A percentile compares a stretch with the other conserved stretches of the same genome.
These are phyloP conservation scores for Chenopodium suecicum DNA, from an alignment of 148 eudicot species.

Conservation along the genomic window DNA sequence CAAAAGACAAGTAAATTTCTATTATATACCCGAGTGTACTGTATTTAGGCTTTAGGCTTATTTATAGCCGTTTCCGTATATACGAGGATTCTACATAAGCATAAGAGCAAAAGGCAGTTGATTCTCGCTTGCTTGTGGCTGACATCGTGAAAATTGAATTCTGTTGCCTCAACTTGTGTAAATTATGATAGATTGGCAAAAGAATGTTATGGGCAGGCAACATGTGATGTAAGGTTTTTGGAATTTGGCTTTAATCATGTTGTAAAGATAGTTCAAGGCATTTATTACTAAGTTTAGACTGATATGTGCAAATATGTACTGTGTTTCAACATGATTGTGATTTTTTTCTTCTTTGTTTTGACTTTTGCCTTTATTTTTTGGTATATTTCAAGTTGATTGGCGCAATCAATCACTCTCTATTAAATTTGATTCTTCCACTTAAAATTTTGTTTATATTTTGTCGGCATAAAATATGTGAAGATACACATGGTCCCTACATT, in stretches of 20 bases:
- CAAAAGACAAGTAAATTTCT: background rate
- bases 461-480: too few relatives aligned
- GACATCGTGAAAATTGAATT: background rate
- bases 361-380: background rate
- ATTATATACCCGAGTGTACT: too few relatives aligned
- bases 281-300: background rate
- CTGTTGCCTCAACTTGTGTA: background rate
- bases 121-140: background rate
- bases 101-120: background rate
- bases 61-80: too few relatives aligned
- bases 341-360: background rate
- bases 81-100: too few relatives aligned
- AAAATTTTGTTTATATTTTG: too few relatives aligned
- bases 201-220: background rate
- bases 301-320: background rate
- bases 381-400: too few relatives aligned
- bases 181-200: background rate
- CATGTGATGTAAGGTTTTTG: background rate
- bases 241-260: background rate
- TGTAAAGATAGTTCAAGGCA: background rate
- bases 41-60: too few relatives aligned
- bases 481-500: too few relatives aligned
- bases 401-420: too few relatives aligned
- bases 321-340: background rate
- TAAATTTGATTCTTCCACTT: too few relatives aligned